Base-by-base conservation (phyloP, 2,329 filamentous ascomycete genomes). In the Clarireedia monteithiana region DNA sequence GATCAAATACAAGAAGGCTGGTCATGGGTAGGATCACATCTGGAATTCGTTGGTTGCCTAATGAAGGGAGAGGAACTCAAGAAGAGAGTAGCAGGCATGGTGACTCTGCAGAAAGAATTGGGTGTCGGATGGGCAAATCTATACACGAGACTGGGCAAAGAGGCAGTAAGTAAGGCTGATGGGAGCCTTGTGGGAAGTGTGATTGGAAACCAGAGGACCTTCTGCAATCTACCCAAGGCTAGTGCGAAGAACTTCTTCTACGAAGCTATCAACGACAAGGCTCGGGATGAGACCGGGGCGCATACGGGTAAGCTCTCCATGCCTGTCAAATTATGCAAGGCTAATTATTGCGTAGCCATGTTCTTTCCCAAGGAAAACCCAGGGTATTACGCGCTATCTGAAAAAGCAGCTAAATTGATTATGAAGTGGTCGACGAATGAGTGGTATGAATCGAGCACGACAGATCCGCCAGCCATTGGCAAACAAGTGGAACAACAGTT, bases 31-130 rank as follows among this genome's bases (percentile, higher is more conserved):
- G 83, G 86, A 15, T 94, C 89, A 38, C 94, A 99, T 71, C 82
- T 99, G 26, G 89, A 94, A 70, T 99, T 97, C 66, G 89, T 97
- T 1, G 90, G 91, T 2, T 95, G 90, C 66, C 79, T 99, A 6
- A 87, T 88, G 48, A 84, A 89, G n/a, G 84, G 83, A 4, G 87
- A 91, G 64, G 91, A 96, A 67, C 75, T 97, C 61, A 84, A 85
- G 63, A 81, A 83, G 66, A 83, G 94, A 34, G 78, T 96, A 9
- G 74, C 77, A n/a, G 79, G 75, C 58, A 77, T 96, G 69, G 77
- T 81, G n/a, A 76, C 78, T 57, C 74, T 91, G 20, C 78, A 83
- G 36, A 70, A 75, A 47, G 82, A 88, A 57, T 78, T 89, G 14
- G 78, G 77, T 12, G 78, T 96, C 14, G 88, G 88, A 2, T 95